phyloP scores from a whole-genome alignment of 805 yeast species.

The Starmerella potacharoeniae region DNA sequence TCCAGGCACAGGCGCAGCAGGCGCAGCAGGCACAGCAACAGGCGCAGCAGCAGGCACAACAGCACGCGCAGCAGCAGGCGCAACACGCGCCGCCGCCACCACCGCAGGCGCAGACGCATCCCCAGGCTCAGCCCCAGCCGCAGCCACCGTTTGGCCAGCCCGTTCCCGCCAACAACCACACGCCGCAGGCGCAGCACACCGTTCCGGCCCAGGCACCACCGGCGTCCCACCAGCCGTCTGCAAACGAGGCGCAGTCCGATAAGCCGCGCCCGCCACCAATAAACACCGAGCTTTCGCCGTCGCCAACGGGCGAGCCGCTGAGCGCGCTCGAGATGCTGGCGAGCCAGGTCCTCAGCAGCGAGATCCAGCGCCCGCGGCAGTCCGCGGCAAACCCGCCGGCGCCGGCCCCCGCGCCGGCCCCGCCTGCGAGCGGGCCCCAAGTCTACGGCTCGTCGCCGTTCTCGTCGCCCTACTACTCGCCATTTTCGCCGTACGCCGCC shows the following conservation, averaged over 20 bases:
- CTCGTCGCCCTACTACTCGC: conserved; percentile 16
- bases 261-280: conserved; percentile 20
- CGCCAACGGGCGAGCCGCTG: conserved; percentile 19
- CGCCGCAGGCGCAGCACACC: not conserved
- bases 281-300: conserved; percentile 10
- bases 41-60: not conserved
- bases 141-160: not conserved
- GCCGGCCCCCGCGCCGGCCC: not conserved
- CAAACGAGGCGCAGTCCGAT: not conserved
- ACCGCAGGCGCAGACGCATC: not conserved
- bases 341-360: conserved; percentile 36
- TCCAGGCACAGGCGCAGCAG: conserved; percentile 24
- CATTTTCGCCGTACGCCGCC: conserved; percentile 16
- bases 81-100: conserved; percentile 10
- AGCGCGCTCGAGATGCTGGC: conserved; percentile 46
- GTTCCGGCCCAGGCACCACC: not conserved
- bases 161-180: not conserved
- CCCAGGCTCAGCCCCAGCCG: not conserved
- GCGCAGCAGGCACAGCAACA: conserved; percentile 11
- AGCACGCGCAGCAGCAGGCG: conserved; percentile 24
- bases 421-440: not conserved
- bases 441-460: conserved; percentile 14
- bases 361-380: conserved; percentile 12
- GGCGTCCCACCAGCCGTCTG: not conserved
- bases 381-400: not conserved